Evolutionary conservation across 768 basidiomycete species (phyloP).

Genomic region (Strobilomyces dryophilus): DNA sequence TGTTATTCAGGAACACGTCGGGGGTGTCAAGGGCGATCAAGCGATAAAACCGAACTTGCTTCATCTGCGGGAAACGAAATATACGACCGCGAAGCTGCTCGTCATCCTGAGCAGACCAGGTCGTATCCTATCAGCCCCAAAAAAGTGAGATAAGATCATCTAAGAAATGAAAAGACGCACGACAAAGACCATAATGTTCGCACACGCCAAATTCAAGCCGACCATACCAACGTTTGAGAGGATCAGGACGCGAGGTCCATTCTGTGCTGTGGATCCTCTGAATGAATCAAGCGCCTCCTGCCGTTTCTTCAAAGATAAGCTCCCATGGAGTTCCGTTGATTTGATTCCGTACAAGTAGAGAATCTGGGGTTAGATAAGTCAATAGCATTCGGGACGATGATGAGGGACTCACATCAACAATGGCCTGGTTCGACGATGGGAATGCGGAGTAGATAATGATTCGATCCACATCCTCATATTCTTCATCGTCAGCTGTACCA

Average conservation of each 20-base stretch:
- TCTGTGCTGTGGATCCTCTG: not conserved
- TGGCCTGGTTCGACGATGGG: not conserved
- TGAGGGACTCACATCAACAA: not conserved
- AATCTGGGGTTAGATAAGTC: not conserved
- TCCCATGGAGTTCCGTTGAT: not conserved
- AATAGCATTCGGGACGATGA: not conserved
- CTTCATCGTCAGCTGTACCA: not conserved
- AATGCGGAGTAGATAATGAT: not conserved
- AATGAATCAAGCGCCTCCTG: not conserved
- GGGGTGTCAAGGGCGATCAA: constrained; percentile 5
- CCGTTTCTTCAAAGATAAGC: not conserved
- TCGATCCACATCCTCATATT: not conserved
- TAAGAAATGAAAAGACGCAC: not conserved
- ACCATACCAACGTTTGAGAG: not conserved
- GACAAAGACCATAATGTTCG: not conserved
- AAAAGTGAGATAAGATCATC: no score
- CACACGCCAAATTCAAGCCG: not conserved
- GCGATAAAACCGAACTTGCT: constrained; percentile 15
- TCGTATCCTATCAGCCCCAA: not conserved
- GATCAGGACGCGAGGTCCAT: not conserved
- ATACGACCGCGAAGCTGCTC: not conserved
- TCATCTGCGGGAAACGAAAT: not conserved
- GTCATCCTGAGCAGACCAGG: not conserved
- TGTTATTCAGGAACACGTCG: constrained; percentile 11
- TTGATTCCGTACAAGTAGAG: not conserved